These are phyloP conservation scores for Wickerhamomyces bisporus DNA, from an alignment of 805 yeast species.

Conservation along the genomic window DNA sequence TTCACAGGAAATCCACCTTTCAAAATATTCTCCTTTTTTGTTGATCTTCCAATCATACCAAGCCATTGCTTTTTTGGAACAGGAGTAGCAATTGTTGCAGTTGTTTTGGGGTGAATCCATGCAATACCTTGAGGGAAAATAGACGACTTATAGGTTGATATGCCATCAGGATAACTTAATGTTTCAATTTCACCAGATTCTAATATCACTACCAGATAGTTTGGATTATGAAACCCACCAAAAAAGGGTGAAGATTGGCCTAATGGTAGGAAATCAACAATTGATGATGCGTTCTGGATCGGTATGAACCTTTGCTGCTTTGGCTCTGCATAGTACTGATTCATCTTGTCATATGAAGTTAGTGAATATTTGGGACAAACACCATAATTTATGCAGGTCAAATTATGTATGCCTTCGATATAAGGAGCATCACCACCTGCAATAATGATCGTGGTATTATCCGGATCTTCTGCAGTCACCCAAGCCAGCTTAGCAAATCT, in stretches of 20 bases:
- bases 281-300: conserved; percentile 39
- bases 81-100: conserved; percentile 47
- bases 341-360: conserved; percentile 82
- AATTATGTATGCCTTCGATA: conserved; percentile 35
- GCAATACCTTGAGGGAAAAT: conserved; percentile 78
- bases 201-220: conserved; percentile 50
- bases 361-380: conserved; percentile 71
- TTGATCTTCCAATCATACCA: conserved; percentile 62
- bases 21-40: conserved; percentile 41
- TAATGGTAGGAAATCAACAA: conserved; percentile 47
- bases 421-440: conserved; percentile 57
- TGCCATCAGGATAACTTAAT: conserved; percentile 52
- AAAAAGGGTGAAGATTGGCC: conserved; percentile 69
- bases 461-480: conserved; percentile 79
- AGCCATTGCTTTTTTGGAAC: conserved; percentile 69
- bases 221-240: conserved; percentile 75
- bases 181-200: conserved; percentile 64
- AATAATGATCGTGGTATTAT: conserved; percentile 66
- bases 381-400: conserved; percentile 70
- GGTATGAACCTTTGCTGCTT: conserved; percentile 53
- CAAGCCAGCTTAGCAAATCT: conserved; percentile 57
- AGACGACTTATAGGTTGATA: conserved; percentile 44
- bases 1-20: conserved; percentile 76
- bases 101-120: conserved; percentile 71
- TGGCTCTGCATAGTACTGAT: conserved; percentile 63